Evolutionary conservation across 2,329 filamentous ascomycete species (phyloP).

Genomic region (Epicoccum sorghinum): DNA sequence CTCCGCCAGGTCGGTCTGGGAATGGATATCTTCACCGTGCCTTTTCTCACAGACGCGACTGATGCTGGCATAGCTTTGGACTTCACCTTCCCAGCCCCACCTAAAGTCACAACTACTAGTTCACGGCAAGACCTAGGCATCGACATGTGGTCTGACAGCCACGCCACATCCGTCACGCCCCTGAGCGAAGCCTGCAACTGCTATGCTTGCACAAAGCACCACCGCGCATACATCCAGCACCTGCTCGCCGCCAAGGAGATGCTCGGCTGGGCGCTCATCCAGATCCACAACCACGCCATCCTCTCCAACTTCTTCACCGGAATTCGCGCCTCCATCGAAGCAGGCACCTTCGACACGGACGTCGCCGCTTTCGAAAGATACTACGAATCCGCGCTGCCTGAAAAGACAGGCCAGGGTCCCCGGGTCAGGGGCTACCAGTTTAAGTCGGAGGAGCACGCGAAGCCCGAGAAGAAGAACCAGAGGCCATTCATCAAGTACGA

Average conservation of each 20-base stretch:
- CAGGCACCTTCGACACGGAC: constrained; percentile 62
- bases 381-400: constrained; percentile 76
- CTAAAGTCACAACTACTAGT: constrained; percentile 18
- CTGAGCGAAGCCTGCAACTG: constrained; percentile 71
- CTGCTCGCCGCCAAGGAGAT: constrained; percentile 91
- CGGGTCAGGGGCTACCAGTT: constrained; percentile 46
- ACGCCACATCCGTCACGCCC: constrained; percentile 68
- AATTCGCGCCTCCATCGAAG: constrained; percentile 68
- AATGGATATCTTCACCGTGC: constrained; percentile 78
- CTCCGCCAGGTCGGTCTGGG: constrained; percentile 78
- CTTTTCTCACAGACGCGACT: constrained; percentile 75
- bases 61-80: constrained; percentile 85
- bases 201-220: constrained; percentile 83
- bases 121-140: constrained; percentile 63
- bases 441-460: constrained; percentile 37
- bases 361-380: constrained; percentile 64
- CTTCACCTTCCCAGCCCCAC: constrained; percentile 71
- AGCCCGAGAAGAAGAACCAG: constrained; percentile 40
- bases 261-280: constrained; percentile 91
- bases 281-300: constrained; percentile 85
- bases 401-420: constrained; percentile 77
- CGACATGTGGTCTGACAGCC: constrained; percentile 72
- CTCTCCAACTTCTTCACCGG: constrained; percentile 74
- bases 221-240: constrained; percentile 86
- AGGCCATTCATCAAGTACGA: constrained; percentile 39